These are phyloP conservation scores for Arthromyces matolae DNA, from an alignment of 768 basidiomycete genomes.

Conservation along the genomic window DNA sequence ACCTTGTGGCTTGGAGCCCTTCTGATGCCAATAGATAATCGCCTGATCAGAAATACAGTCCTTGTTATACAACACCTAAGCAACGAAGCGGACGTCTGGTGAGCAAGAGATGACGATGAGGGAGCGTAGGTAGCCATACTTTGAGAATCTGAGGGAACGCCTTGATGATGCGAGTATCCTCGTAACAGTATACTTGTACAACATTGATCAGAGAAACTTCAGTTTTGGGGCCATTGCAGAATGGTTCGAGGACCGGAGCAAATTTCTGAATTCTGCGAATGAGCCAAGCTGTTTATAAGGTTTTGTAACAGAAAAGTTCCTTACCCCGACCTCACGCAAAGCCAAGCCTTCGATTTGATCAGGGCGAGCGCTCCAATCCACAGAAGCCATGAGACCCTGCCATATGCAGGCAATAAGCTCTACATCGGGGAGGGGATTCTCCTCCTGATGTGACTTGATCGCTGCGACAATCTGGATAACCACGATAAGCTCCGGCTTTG, in stretches of 20 bases:
- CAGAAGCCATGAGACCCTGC: constrained; percentile 82
- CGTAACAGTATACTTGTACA: constrained; percentile 94
- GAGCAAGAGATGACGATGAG: constrained; percentile 6
- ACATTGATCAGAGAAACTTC: constrained; percentile 93
- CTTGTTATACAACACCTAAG: constrained; percentile 90
- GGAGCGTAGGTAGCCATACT: too few relatives aligned
- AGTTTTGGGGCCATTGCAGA: constrained; percentile 84
- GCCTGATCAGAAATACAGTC: constrained; percentile 95
- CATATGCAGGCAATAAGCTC: constrained; percentile 90
- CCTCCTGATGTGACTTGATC: constrained; percentile 70
- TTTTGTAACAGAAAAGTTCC: constrained; percentile 28
- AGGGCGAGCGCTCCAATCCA: constrained; percentile 86
- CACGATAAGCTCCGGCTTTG: too few relatives aligned
- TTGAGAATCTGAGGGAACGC: constrained; percentile 94
- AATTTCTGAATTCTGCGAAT: constrained; percentile 81
- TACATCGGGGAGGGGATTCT: constrained; percentile 76
- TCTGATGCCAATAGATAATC: constrained; percentile 97
- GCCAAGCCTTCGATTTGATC: constrained; percentile 91
- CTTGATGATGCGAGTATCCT: constrained; percentile 93
- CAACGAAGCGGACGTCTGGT: background rate
- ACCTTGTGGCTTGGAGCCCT: constrained; percentile 94
- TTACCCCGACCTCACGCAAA: constrained; percentile 82
- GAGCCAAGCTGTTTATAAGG: too few relatives aligned
- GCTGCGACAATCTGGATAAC: constrained; percentile 78
- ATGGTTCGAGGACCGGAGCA: constrained; percentile 82